Percentiles rank a stretch among this genome's conserved stretches.
These are phyloP conservation scores for Botrytis elliptica DNA, from an alignment of 2,329 filamentous ascomycete species.

Conservation along the genomic window DNA sequence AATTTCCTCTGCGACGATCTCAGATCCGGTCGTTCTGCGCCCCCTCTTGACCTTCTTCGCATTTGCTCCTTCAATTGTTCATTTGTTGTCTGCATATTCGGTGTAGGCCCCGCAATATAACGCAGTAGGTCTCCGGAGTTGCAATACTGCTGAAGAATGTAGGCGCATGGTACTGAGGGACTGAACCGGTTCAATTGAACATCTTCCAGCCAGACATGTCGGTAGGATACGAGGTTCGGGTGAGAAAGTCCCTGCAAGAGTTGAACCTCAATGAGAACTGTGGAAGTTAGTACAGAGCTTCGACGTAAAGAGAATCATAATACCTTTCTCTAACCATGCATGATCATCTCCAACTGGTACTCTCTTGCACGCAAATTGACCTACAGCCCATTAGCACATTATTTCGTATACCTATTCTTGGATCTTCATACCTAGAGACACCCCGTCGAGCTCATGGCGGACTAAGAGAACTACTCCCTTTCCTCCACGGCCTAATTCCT, in stretches of 20 bases:
- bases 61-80: slow-evolving; percentile 88
- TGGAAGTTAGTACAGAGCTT: slow-evolving; percentile 23
- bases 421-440: slow-evolving; percentile 58
- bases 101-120: slow-evolving; percentile 72
- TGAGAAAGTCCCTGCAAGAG: slow-evolving; percentile 88
- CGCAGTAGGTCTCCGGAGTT: slow-evolving; percentile 88
- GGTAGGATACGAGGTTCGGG: slow-evolving; percentile 92
- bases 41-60: slow-evolving; percentile 70
- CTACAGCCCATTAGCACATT: slow-evolving; percentile 27
- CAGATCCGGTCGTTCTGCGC: slow-evolving; percentile 56
- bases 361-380: slow-evolving; percentile 93
- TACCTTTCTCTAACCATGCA: slow-evolving; percentile 81
- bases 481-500: slow-evolving; percentile 81
- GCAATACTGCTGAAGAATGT: slow-evolving; percentile 97
- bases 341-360: slow-evolving; percentile 95
- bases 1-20: slow-evolving; percentile 41
- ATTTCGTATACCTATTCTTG: not conserved
- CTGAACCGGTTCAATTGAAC: slow-evolving; percentile 81
- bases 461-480: slow-evolving; percentile 96
- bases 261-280: slow-evolving; percentile 85
- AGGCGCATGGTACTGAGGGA: slow-evolving; percentile 88
- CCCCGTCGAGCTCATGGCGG: slow-evolving; percentile 85
- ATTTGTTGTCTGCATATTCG: slow-evolving; percentile 63
- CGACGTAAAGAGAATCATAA: no score
- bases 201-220: slow-evolving; percentile 96